Evolutionary conservation across 345 rosid genomes (phyloP).

Genomic region (Brassica carinata): DNA sequence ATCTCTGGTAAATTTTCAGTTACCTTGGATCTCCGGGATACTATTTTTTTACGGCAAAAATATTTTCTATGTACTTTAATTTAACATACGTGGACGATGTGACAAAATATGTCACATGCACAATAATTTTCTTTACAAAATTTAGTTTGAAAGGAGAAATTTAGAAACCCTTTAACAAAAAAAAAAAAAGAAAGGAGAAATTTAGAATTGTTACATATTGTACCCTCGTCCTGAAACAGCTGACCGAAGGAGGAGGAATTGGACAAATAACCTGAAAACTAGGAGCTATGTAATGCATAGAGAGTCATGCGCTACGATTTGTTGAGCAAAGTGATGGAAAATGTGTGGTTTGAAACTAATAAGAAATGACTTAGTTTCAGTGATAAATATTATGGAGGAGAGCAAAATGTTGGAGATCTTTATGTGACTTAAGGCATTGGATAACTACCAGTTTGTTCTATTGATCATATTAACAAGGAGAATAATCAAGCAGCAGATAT

Average conservation of each 20-base stretch:
- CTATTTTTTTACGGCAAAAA: neutral
- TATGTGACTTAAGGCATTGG: too few species aligned
- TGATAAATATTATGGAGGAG: too few species aligned
- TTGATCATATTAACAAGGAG: neutral
- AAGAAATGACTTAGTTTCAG: too few species aligned
- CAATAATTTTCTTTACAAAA: neutral
- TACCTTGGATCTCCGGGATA: slow-evolving; percentile 7
- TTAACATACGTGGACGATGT: neutral
- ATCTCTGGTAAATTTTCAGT: neutral
- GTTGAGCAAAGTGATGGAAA: neutral
- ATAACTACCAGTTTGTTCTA: neutral
- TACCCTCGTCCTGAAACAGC: neutral
- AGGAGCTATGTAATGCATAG: neutral
- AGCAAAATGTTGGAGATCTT: too few species aligned
- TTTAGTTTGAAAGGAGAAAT: neutral
- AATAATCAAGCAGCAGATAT: neutral
- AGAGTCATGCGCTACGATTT: neutral
- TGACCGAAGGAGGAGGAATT: slow-evolving; percentile 14
- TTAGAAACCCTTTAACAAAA: too few species aligned
- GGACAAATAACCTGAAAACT: neutral
- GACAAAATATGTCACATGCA: slow-evolving; percentile 16
- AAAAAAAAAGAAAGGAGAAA: neutral
- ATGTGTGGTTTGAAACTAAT: neutral
- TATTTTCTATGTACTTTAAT: neutral
- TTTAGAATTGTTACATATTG: neutral